A percentile compares a stretch with the other conserved stretches of the same genome.
Conservation (phyloP, 2,329 filamentous ascomycete genomes). For the Fusarium ambrosium region DNA sequence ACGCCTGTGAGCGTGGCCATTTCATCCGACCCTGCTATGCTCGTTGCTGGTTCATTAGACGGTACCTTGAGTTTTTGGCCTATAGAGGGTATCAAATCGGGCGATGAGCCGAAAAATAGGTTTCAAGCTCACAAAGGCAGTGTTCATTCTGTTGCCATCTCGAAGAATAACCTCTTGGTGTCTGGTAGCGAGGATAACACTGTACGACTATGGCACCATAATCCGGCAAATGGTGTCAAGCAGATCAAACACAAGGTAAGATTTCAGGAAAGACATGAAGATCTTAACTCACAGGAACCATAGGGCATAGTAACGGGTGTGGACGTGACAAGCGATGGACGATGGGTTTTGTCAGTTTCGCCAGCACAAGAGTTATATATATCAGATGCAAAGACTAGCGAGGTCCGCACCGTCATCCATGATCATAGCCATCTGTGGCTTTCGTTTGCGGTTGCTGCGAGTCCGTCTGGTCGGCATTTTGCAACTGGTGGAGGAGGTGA, state of each 20-base stretch:
- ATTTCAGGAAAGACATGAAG: not conserved
- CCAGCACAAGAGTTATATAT: not conserved
- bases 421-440: not conserved
- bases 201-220: not conserved
- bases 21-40: not conserved
- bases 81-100: not conserved
- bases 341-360: not conserved
- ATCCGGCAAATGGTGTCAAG: not conserved
- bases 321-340: not conserved
- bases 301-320: not conserved
- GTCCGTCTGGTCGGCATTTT: not conserved
- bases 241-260: not conserved
- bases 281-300: not conserved
- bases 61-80: not conserved
- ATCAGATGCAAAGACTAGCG: not conserved
- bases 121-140: not conserved
- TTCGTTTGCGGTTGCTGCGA: not conserved
- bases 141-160: not conserved
- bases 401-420: not conserved
- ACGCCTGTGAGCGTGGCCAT: not conserved
- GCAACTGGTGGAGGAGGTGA: not conserved
- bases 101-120: not conserved
- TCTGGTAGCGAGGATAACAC: not conserved
- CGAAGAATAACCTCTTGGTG: not conserved
- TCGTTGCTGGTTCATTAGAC: not conserved